Base-by-base conservation (phyloP, 2,329 filamentous ascomycete genomes). In the Penicillium psychrosexuale region DNA sequence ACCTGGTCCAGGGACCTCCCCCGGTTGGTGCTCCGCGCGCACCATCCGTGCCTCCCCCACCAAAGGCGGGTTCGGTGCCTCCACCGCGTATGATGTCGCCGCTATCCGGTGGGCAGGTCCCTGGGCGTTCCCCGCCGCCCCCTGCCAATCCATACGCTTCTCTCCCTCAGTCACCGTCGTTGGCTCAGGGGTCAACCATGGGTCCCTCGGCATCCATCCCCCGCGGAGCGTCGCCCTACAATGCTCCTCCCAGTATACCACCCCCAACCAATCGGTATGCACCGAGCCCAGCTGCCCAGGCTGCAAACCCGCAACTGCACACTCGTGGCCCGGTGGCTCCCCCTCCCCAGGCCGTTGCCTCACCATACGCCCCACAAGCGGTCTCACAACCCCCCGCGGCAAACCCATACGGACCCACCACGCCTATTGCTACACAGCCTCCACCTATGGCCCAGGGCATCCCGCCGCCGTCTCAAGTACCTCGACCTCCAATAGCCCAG, bases 221-320 rank as follows among this genome's bases (percentile, higher is more conserved):
- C 22, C 86, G 91, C 60, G 91, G 88, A 28, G 82, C 88, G 5
- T 96, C 92, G 27, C 92, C 92, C 6, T 97, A 96, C 73, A 91
- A 92, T 66, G 84, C 88, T 36, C 89, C 92, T 51, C 89, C 90
- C 7, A 78, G 86, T 30, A 82, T 80, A 17, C 78, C 84, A 5
- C 86, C 89, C n/a, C 84, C 87, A 6, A 82, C 85, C 9, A 90
- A 85, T 76, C 81, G 90, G 66, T 95, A 95, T 71, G 86, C 89
- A 13, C 88, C 89, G 12, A 79, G 83, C 48, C 84, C 87, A 42
- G 76, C 82, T 15, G 69, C 82, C 22, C 84, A 86, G 66, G 76
- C 76, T 58, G 69, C 77, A 50, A 77, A 73, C 48, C 83, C 72
- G 30, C 72, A 72, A 39, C 69, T 73, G 45, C 77, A 78, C 37